Evolutionary conservation across 345 rosid species (phyloP), one percentile per base, ranked within the genome.

Genomic region (Salix dunnii): DNA sequence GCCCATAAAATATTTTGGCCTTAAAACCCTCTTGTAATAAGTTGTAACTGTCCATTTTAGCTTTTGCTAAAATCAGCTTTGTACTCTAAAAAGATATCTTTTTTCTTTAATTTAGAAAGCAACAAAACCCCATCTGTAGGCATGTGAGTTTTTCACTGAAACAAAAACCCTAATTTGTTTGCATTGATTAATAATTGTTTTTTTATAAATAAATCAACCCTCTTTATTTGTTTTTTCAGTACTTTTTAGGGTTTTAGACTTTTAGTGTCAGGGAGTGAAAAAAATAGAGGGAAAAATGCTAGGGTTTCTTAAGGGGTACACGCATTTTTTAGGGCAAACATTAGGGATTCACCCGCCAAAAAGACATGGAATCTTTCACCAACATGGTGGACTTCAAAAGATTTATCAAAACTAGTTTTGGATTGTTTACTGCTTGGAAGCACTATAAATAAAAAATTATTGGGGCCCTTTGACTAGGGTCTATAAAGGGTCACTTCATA

Each of bases 261-360:
- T 16, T 65, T 35, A 28, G 67, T 70, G 79, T 76, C 79, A 68
- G 81, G 42, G 49, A 67, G 69, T 40, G 83, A 70, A 75, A 43
- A 67, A 77, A 80, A 63, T 61, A 48, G 55, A 70, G 87, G 85
- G 91, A 86, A 84, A 86, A 69, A 43, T 3, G 74, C 42, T 61
- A 48, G 6, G 61, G 10, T 25, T 14, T 67, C 27, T 17, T 21
- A 35, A 20, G 60, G 68, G 30, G 9, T 31, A 18, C 6, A 1
- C 33, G 33, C 28, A 36, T 3, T n/a, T 23, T 49, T 49, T 48
- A 33, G 36, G 11, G 16, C 7, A 68, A 11, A 60, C 70, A 77
- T 76, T 49, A 84, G 83, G 81, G 82, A 31, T 67, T 86, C 84
- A 84, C 88, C 88, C 95, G 95, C 95, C 92, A 87, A 83, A 82